These are phyloP conservation scores for Zoysia japonica DNA, from an alignment of 176 grass and related monocot genomes.

Conservation along the genomic window DNA sequence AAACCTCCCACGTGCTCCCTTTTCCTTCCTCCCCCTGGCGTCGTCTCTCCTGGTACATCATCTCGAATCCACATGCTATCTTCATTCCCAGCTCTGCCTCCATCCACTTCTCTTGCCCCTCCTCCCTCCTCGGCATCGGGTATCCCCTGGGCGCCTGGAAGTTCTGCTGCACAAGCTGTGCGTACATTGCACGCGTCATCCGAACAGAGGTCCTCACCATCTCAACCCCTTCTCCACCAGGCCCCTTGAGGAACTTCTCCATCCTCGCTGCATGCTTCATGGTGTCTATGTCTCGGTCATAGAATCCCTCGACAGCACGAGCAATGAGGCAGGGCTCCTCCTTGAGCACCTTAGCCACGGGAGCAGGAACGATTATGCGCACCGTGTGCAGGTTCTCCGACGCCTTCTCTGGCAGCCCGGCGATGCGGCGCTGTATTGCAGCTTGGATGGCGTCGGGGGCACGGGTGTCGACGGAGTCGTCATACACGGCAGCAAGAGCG, in stretches of 20 bases:
- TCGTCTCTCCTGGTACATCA: slow-evolving; percentile 91
- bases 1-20: slow-evolving; percentile 83
- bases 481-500: slow-evolving; percentile 54
- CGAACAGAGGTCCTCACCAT: slow-evolving; percentile 71
- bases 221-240: slow-evolving; percentile 49
- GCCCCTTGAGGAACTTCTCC: slow-evolving; percentile 70
- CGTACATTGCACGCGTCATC: slow-evolving; percentile 92
- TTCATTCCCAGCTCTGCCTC: slow-evolving; percentile 95
- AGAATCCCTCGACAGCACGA: slow-evolving; percentile 77
- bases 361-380: slow-evolving; percentile 58
- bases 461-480: slow-evolving; percentile 55
- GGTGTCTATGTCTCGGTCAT: slow-evolving; percentile 80
- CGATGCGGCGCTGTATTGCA: slow-evolving; percentile 59
- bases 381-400: slow-evolving; percentile 72
- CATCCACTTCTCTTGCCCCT: slow-evolving; percentile 52
- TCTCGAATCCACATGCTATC: slow-evolving; percentile 91
- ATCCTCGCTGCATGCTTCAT: slow-evolving; percentile 96
- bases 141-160: slow-evolving; percentile 82
- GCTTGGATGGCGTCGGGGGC: slow-evolving; percentile 66
- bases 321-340: slow-evolving; percentile 80
- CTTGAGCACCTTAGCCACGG: slow-evolving; percentile 79
- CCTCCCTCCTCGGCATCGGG: slow-evolving; percentile 75
- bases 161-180: slow-evolving; percentile 86
- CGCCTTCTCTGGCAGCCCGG: slow-evolving; percentile 61
- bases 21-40: slow-evolving; percentile 63